Evolutionary conservation across 495 filamentous ascomycete genomes (phyloP).

Genomic region (Neurospora tetrasperma): DNA sequence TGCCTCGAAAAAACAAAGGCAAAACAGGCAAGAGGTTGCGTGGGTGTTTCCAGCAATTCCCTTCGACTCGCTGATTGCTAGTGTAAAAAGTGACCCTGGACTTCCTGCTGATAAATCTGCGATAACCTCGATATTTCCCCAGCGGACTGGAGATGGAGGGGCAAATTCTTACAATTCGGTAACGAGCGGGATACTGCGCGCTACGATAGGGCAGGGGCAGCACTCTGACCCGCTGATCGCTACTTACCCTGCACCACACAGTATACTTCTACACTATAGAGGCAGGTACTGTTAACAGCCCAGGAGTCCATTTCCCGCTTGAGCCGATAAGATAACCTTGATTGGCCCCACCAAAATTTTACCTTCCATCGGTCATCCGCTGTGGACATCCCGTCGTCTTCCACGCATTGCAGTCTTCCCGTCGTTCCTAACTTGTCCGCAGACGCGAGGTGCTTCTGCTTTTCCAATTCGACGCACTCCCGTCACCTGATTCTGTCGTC

Average conservation of each 20-base stretch:
- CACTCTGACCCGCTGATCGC: constrained; percentile 5
- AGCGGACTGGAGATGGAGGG: constrained; percentile 21
- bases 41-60: not conserved
- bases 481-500: not conserved
- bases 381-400: not conserved
- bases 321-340: constrained; percentile 22
- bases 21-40: not conserved
- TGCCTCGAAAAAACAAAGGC: not conserved
- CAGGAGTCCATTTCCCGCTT: not conserved
- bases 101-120: not conserved
- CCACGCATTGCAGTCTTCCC: too few species aligned
- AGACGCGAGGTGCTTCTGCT: constrained; percentile 6
- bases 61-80: not conserved
- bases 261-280: too few species aligned
- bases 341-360: constrained; percentile 39
- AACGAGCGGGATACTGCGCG: constrained; percentile 9
- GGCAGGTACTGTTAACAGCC: too few species aligned
- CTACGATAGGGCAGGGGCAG: constrained; percentile 8
- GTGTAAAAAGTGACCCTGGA: not conserved
- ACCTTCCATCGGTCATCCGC: constrained; percentile 2
- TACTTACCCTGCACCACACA: not conserved
- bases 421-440: not conserved
- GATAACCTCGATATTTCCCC: not conserved
- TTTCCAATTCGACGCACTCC: not conserved
- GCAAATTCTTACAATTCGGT: constrained; percentile 18